Percentiles rank a stretch among this genome's conserved stretches.
phyloP scores from a whole-genome alignment of 2,329 filamentous ascomycete species.

The Penicillium sp. region DNA sequence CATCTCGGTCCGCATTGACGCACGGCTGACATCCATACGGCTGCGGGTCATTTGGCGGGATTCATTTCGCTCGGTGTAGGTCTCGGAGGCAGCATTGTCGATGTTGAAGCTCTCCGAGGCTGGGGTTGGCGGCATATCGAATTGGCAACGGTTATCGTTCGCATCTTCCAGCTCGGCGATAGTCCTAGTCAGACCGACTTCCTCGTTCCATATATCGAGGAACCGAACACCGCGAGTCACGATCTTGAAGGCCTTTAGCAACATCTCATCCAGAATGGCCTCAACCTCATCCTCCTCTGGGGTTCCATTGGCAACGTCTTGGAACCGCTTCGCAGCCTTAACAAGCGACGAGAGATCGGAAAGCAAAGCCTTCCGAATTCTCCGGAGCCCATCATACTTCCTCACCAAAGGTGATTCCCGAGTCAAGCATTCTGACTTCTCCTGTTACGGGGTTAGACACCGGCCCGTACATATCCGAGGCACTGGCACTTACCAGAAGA shows the following conservation, averaged over 20 bases:
- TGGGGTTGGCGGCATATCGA: conserved; percentile 35
- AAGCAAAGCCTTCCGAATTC: conserved; percentile 77
- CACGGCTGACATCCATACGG: conserved; percentile 22
- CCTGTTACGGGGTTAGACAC: conserved; percentile 49
- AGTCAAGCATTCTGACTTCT: conserved; percentile 81
- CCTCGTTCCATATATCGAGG: conserved; percentile 72
- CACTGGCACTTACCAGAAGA: conserved; percentile 67
- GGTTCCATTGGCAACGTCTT: conserved; percentile 60
- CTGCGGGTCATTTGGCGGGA: conserved; percentile 32
- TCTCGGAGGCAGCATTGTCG: conserved; percentile 23
- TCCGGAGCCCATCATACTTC: conserved; percentile 67
- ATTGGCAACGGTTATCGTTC: conserved; percentile 17
- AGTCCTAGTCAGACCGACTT: conserved; percentile 43
- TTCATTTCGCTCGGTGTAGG: conserved; percentile 28
- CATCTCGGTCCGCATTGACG: conserved; percentile 20
- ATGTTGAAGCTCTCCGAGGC: conserved; percentile 37
- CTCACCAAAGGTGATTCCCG: conserved; percentile 72
- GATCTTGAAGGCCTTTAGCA: conserved; percentile 87
- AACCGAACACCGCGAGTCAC: conserved; percentile 88
- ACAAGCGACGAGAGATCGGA: conserved; percentile 86
- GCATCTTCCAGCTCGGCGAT: conserved; percentile 36
- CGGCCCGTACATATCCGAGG: background rate
- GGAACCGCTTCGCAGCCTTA: conserved; percentile 78
- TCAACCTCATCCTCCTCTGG: conserved; percentile 39
- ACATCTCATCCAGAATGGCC: conserved; percentile 77